Evolutionary conservation across 345 rosid genomes (phyloP).

Genomic region (Populus davidiana): DNA sequence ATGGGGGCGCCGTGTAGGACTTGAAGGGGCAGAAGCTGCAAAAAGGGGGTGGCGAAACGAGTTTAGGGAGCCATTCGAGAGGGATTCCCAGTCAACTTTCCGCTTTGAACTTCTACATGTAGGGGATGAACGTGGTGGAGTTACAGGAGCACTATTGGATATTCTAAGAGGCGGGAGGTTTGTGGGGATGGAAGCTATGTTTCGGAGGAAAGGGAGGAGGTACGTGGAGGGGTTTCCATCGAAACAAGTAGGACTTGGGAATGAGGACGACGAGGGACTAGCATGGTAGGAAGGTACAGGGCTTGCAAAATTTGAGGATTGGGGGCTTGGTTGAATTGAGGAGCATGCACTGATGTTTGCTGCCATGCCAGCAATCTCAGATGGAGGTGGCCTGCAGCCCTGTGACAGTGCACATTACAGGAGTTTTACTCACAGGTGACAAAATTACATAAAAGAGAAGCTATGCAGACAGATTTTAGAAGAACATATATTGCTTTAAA

Average conservation of each 20-base stretch:
- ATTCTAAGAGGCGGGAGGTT: slow-evolving; percentile 34
- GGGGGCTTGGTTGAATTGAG: slow-evolving; percentile 35
- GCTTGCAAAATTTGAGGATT: slow-evolving; percentile 32
- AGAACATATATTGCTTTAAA: background rate
- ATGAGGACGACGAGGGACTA: slow-evolving; percentile 34
- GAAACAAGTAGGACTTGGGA: slow-evolving; percentile 28
- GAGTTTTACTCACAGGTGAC: background rate
- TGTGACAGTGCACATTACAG: slow-evolving; percentile 7
- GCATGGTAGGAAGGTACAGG: slow-evolving; percentile 36
- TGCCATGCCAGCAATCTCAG: slow-evolving; percentile 26
- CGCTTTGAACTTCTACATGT: slow-evolving; percentile 23
- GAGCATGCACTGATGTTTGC: slow-evolving; percentile 28
- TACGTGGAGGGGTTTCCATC: slow-evolving; percentile 30
- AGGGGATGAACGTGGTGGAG: slow-evolving; percentile 36
- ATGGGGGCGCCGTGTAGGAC: slow-evolving; percentile 23
- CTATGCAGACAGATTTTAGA: background rate
- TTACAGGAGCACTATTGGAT: slow-evolving; percentile 39
- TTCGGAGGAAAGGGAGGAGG: slow-evolving; percentile 31
- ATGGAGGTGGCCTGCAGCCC: slow-evolving; percentile 28
- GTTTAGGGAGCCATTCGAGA: slow-evolving; percentile 47
- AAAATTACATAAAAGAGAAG: background rate
- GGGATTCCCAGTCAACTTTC: slow-evolving; percentile 60
- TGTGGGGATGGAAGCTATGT: slow-evolving; percentile 34
- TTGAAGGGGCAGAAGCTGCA: slow-evolving; percentile 26
- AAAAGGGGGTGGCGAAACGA: slow-evolving; percentile 22